Base-by-base conservation (phyloP, 2,329 filamentous ascomycete genomes). In the Chlorencoelia australis region DNA sequence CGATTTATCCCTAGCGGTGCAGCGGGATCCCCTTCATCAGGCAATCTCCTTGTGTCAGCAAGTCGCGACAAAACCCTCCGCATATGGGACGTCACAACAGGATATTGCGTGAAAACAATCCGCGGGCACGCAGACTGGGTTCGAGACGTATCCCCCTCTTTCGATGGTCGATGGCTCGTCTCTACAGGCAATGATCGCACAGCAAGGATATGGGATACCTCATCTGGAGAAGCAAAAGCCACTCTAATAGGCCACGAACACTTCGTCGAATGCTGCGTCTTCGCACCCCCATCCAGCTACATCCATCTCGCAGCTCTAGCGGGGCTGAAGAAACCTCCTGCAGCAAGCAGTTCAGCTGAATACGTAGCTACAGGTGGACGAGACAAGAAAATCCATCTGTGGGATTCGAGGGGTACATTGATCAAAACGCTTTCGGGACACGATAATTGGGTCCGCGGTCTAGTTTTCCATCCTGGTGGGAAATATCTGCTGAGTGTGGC, bases 1-100 rank as follows among this genome's bases (percentile, higher is more conserved):
- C 79, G 87, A 6, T 95, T 95, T 57, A 80, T 94, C 24, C 86
- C 86, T 2, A 86, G 80, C 6, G 84, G 84, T 15, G 82, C 82
- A 13, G 81, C 81, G 1, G 85, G 82, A 27, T 77, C 79, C 2
- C 82, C 82, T 2, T 69, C 78, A n/a, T 84, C 82, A 2, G 82
- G 83, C 19, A 94, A 94, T 51, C 69, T 94, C 11, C 70, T 95
- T 2, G 86, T 91, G 8, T 88, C 81, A 41, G 87, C 87, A 5
- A 89, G 82, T 49, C 71, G 88, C 56, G 88, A 95, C 59, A 82
- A 82, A 58, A 83, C 83, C 2, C 65, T 96, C 35, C 73, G 82
- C 39, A 82, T 95, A 59, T 95, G 89, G 88, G 87, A 95, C 54
- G 82, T 89, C 17, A 87, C 82, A 18, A 95, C 87, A 1, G 88